Evolutionary conservation across 2,329 filamentous ascomycete genomes (phyloP).

Genomic region (Fusarium agapanthi): DNA sequence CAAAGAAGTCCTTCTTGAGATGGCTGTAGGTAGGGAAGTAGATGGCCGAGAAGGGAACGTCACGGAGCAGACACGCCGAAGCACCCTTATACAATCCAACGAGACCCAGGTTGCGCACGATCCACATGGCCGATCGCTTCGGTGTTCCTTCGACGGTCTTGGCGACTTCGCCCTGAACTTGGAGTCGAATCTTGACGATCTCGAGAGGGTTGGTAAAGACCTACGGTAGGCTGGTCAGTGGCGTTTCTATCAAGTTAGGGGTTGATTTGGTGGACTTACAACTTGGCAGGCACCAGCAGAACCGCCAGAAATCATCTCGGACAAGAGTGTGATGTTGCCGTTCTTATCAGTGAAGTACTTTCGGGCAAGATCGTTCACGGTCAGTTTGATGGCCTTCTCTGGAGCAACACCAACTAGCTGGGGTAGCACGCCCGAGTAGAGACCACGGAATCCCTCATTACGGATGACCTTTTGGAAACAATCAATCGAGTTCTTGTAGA

Average conservation of each 20-base stretch:
- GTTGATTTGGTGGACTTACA: conserved; percentile 65
- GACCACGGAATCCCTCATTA: conserved; percentile 87
- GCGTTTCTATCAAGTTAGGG: neutral
- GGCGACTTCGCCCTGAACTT: conserved; percentile 94
- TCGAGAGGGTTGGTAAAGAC: conserved; percentile 98
- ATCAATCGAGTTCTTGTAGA: conserved; percentile 98
- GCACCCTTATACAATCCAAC: conserved; percentile 97
- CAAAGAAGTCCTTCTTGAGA: conserved; percentile 92
- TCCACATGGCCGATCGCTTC: conserved; percentile 96
- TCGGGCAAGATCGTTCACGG: conserved; percentile 94
- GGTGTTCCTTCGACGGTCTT: conserved; percentile 85
- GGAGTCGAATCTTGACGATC: conserved; percentile 98
- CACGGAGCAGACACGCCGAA: conserved; percentile 90
- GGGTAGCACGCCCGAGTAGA: conserved; percentile 94
- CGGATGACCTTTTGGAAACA: conserved; percentile 92
- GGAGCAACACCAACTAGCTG: conserved; percentile 98
- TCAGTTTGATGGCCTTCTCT: conserved; percentile 99
- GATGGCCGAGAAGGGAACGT: conserved; percentile 97
- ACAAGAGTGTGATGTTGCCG: conserved; percentile 73
- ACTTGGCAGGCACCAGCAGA: conserved; percentile 94
- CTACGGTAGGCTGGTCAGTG: conserved; percentile 52
- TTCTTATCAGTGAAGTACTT: conserved; percentile 78
- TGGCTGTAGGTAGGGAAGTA: conserved; percentile 98
- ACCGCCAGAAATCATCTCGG: conserved; percentile 89
- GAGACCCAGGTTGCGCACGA: conserved; percentile 92